phyloP scores from a whole-genome alignment of 2,329 filamentous ascomycete genomes.

The Microascus cirrosus region DNA sequence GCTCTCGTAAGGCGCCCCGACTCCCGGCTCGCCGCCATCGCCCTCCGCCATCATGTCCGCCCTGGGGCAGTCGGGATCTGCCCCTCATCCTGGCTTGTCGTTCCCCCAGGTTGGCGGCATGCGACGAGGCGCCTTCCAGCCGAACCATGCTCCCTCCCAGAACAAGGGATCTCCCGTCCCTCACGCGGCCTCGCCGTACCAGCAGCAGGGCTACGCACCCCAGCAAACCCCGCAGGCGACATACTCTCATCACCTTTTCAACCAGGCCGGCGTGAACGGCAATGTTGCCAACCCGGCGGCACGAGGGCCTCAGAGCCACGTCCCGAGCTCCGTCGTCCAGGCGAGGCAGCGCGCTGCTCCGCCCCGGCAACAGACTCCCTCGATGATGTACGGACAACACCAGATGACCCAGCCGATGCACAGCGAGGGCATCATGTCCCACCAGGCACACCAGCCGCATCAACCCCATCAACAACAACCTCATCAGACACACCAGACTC shows the following conservation, averaged over 20 bases:
- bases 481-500: slow-evolving; percentile 8
- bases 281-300: slow-evolving; percentile 37
- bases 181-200: slow-evolving; percentile 44
- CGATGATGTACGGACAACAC: slow-evolving; percentile 22
- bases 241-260: slow-evolving; percentile 43
- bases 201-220: slow-evolving; percentile 38
- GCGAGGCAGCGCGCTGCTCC: slow-evolving; percentile 31
- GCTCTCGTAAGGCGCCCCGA: slow-evolving; percentile 1
- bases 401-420: slow-evolving; percentile 27
- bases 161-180: slow-evolving; percentile 45
- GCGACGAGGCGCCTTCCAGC: slow-evolving; percentile 33
- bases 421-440: slow-evolving; percentile 30
- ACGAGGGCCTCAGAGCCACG: slow-evolving; percentile 29
- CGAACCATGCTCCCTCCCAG: slow-evolving; percentile 35
- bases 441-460: slow-evolving; percentile 22
- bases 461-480: slow-evolving; percentile 17
- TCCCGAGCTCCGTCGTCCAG: slow-evolving; percentile 34
- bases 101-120: slow-evolving; percentile 38
- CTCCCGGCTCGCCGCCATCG: neutral
- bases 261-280: slow-evolving; percentile 32
- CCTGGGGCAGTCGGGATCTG: slow-evolving; percentile 36
- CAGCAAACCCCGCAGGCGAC: slow-evolving; percentile 35
- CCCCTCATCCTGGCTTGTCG: slow-evolving; percentile 39
- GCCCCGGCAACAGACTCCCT: slow-evolving; percentile 32
- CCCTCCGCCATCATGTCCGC: slow-evolving; percentile 28